Base-by-base conservation (phyloP, 2,329 filamentous ascomycete species). In the Septoria linicola region DNA sequence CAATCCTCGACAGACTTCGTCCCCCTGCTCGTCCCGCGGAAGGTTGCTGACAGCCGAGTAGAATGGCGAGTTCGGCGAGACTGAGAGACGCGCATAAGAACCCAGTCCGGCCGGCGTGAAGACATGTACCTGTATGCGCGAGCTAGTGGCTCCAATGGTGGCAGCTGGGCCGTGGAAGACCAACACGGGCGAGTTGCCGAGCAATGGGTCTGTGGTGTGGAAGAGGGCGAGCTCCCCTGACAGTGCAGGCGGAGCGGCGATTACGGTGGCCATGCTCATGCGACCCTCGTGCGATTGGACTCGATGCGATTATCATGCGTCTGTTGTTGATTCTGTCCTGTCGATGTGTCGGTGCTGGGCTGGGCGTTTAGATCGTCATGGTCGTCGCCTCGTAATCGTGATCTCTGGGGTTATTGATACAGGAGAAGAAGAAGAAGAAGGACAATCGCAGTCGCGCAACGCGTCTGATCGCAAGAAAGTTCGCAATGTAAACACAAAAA, bases 121-220 rank as follows among this genome's bases (percentile, higher is more conserved):
- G 71, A 99, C 82, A 72, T 97, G 93, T 59, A 93, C 82, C 75
- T 97, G 92, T 61, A 97, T 91, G 70, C 93, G 87, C 57, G 92
- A 96, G 73, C 87, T 92, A 72, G 95, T 95, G 64, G 88, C 85
- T 36, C 89, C 95, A 23, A 91, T 90, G 40, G 92, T 92, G 20
- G 68, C 59, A 4, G 68, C 65, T 13, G 90, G 83, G 11, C 92
- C 92, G 70, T 96, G 89, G 78, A 97, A 96, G 70, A 96, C 80
- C 61, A 97, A 79, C 62, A 97, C 78, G 44, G 91, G 84, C 57
- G 90, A 78, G 73, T 91, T 81, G 71, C 85, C 85, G 50, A 95
- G 84, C 59, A 91, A 76, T 55, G 89, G 83, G 72, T 99, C 93
- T 69, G 84, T 86, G 63, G 89, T 84, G 73, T 95, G 87, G 78